Conservation (phyloP, 805 yeast genomes). For the Lipomyces japonicus region DNA sequence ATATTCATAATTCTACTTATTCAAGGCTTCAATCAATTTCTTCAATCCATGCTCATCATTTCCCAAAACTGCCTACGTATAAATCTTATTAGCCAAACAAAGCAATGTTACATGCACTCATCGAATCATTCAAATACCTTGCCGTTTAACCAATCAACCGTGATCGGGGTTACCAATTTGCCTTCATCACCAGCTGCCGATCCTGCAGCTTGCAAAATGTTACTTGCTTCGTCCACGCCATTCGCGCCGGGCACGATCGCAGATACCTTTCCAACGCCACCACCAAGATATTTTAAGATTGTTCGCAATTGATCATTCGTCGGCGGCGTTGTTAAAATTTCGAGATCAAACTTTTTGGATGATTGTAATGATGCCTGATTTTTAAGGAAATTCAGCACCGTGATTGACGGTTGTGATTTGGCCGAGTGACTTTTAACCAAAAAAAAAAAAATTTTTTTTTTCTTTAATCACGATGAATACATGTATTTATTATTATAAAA, state of each 20-base stretch:
- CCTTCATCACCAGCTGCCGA: slow-evolving; percentile 6
- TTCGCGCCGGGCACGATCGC: slow-evolving; percentile 24
- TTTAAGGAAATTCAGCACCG: slow-evolving; percentile 14
- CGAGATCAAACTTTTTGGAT: slow-evolving; percentile 36
- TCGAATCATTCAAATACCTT: slow-evolving; percentile 5
- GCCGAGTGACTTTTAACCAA: slow-evolving; percentile 25
- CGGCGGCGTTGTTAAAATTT: slow-evolving; percentile 36
- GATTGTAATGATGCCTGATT: slow-evolving; percentile 16
- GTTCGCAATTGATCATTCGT: slow-evolving; percentile 30
- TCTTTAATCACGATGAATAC: neutral
- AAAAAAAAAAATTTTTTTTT: neutral
- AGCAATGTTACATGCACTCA: neutral
- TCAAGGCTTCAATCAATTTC: slow-evolving; percentile 17
- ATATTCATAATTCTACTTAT: too few species aligned
- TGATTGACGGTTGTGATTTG: slow-evolving; percentile 20
- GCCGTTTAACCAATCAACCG: slow-evolving; percentile 30
- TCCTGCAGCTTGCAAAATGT: slow-evolving; percentile 6
- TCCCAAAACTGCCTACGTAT: slow-evolving; percentile 25
- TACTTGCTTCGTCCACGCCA: slow-evolving; percentile 19
- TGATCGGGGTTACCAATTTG: slow-evolving; percentile 26
- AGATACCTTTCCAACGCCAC: slow-evolving; percentile 12
- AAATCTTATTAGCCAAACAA: neutral
- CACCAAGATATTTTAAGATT: slow-evolving; percentile 23
- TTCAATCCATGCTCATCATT: slow-evolving; percentile 26
- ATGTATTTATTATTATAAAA: neutral